Percentiles rank a stretch among this genome's conserved stretches.
Evolutionary conservation across 2,329 filamentous ascomycete genomes (phyloP).

Genomic region (Colletotrichum tropicicola): DNA sequence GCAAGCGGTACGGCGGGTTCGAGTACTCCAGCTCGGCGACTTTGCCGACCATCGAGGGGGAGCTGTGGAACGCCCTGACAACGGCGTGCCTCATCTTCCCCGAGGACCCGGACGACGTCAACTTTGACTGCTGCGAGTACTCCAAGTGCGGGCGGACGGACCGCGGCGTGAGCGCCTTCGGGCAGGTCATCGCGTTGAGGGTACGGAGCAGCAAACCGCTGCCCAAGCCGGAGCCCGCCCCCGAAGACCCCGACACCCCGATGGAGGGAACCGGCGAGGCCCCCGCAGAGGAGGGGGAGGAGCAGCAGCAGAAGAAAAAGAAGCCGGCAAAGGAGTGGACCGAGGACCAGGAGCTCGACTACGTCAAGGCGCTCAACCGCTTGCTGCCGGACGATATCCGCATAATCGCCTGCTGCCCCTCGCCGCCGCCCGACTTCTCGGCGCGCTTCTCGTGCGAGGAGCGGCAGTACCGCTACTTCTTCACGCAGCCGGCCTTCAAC

Average conservation of each 20-base stretch:
- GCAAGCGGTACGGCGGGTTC: constrained; percentile 90
- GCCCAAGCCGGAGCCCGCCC: constrained; percentile 35
- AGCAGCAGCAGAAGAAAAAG: constrained; percentile 37
- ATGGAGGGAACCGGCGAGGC: constrained; percentile 60
- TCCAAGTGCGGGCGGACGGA: constrained; percentile 96
- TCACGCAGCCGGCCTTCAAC: constrained; percentile 89
- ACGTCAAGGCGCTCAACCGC: constrained; percentile 84
- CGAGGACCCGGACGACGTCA: constrained; percentile 67
- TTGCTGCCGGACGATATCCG: constrained; percentile 90
- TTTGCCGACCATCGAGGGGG: constrained; percentile 88
- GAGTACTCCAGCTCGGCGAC: constrained; percentile 82
- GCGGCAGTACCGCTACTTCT: constrained; percentile 95
- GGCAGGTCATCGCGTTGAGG: constrained; percentile 87
- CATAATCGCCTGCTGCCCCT: constrained; percentile 91
- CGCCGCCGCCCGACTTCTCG: constrained; percentile 81
- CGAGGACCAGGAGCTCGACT: constrained; percentile 79
- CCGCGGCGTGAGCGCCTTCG: constrained; percentile 93
- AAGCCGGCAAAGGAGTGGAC: constrained; percentile 59
- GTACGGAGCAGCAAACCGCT: constrained; percentile 82
- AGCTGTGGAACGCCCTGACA: constrained; percentile 89
- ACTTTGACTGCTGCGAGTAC: constrained; percentile 88
- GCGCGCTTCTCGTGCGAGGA: constrained; percentile 94
- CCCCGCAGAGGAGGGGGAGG: constrained; percentile 25
- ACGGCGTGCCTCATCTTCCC: constrained; percentile 86
- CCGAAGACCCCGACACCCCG: constrained; percentile 33